These are phyloP conservation scores for Sugiyamaella mastotermitis DNA, from an alignment of 805 yeast genomes.

Conservation along the genomic window DNA sequence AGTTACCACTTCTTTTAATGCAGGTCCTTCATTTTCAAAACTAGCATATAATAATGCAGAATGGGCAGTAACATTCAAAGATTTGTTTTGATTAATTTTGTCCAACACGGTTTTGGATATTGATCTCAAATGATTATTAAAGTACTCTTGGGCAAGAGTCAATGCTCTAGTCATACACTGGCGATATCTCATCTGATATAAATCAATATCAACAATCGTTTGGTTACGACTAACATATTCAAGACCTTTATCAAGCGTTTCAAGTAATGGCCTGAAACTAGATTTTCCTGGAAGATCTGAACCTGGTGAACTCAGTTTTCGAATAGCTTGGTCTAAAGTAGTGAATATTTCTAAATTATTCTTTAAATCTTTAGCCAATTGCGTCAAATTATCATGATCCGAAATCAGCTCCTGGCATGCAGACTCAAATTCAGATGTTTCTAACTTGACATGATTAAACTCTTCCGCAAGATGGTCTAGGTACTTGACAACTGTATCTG, in stretches of 20 bases:
- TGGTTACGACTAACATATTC: constrained; percentile 48
- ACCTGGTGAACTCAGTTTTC: constrained; percentile 63
- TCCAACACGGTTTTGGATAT: constrained; percentile 17
- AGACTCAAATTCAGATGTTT: constrained; percentile 58
- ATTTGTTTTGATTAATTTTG: constrained; percentile 19
- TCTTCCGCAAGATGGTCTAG: constrained; percentile 44
- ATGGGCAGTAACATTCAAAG: constrained; percentile 38
- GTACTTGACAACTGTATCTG: constrained; percentile 39
- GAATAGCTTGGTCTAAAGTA: constrained; percentile 61
- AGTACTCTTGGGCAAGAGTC: constrained; percentile 64
- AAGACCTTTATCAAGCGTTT: constrained; percentile 60
- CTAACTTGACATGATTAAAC: constrained; percentile 52
- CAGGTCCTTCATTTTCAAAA: constrained; percentile 43
- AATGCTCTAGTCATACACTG: constrained; percentile 81
- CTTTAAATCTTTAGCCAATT: constrained; percentile 41
- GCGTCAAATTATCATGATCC: constrained; percentile 39
- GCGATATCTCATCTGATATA: constrained; percentile 65
- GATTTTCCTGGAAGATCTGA: constrained; percentile 57
- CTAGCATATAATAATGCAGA: constrained; percentile 65
- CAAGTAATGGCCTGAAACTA: constrained; percentile 48
- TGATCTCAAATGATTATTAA: constrained; percentile 36
- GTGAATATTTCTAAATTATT: constrained; percentile 56
- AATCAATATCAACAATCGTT: constrained; percentile 63
- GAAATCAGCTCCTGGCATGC: constrained; percentile 47
- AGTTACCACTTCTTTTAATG: constrained; percentile 32